phyloP scores from a whole-genome alignment of 129 eudicot species.

The Ambrosia trifida region DNA sequence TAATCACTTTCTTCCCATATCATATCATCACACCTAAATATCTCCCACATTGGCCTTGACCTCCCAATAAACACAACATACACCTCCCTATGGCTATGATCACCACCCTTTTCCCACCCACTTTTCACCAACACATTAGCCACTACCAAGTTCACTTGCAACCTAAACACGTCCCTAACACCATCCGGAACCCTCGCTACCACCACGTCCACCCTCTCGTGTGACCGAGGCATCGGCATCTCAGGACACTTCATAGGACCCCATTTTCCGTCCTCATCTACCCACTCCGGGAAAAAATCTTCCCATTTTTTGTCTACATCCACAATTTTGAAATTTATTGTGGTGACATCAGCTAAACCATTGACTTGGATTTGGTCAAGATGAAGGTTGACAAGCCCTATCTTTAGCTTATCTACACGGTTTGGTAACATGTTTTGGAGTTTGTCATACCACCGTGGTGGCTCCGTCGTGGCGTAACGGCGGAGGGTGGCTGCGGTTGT shows the following conservation, averaged over 20 bases:
- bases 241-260: constrained; percentile 50
- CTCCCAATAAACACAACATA: constrained; percentile 61
- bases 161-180: constrained; percentile 52
- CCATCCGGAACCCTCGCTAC: constrained; percentile 60
- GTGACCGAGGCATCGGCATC: constrained; percentile 56
- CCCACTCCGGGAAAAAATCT: constrained; percentile 65
- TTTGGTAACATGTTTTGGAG: constrained; percentile 15
- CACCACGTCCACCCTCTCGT: constrained; percentile 52
- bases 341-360: constrained; percentile 33
- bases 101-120: constrained; percentile 34
- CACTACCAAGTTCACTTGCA: constrained; percentile 74
- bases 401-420: constrained; percentile 10
- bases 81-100: constrained; percentile 29
- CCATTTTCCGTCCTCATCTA: constrained; percentile 43
- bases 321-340: constrained; percentile 43
- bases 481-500: background rate
- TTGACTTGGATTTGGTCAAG: background rate
- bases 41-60: constrained; percentile 71
- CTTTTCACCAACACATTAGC: constrained; percentile 54
- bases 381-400: constrained; percentile 48
- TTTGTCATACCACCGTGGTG: constrained; percentile 35
- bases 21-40: constrained; percentile 79
- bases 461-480: constrained; percentile 8
- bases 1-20: constrained; percentile 52
- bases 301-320: constrained; percentile 36